Evolutionary conservation across 2,329 filamentous ascomycete species (phyloP), one percentile per base, ranked within the genome.

Genomic region (Aspergillus uvarum): DNA sequence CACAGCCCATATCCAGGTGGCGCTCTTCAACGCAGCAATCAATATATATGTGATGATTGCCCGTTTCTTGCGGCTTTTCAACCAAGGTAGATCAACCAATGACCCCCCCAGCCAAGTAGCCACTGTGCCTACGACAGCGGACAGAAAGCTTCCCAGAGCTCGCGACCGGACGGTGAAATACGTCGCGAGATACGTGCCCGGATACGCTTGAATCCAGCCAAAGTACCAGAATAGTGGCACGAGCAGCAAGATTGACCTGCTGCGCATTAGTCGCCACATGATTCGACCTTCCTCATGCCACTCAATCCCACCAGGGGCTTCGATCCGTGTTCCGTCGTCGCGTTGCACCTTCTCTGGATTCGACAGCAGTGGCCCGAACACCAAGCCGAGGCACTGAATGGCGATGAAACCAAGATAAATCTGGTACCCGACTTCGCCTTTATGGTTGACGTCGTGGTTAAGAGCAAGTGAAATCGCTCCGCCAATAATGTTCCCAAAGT

Each of bases 391-490:
- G 56, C 77, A 81, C 66, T 81, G 80, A 49, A 82, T 78, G 21
- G 77, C 78, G 50, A 82, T 79, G 55, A 82, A 81, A 11, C 74
- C 76, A 24, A 81, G 74, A 59, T 80, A 80, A 0, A 78, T 81
- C 11, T 76, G 67, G 16, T 64, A 63, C 1, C 62, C 63, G 21
- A 67, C 60, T 24, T 67, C 55, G 2, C 66, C 65, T 1, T 71
- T 65, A 0, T 76, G 73, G 22, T 74, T 71, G 11, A 70, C 66
- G 38, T 70, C 70, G 29, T 74, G 70, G 62, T 82, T 84, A 10
- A 84, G 66, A 0, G 76, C 82, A 2, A 84, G 72, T 21, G 80
- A 79, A 61, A 83, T 82, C 2, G 80, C 76, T 3, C 81, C 82
- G 11, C 82, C 82, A 7, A 84, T 76, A 26, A 83, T 80, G 19